Base-by-base conservation (phyloP, 331 rosid species). In the Ulmus americana region DNA sequence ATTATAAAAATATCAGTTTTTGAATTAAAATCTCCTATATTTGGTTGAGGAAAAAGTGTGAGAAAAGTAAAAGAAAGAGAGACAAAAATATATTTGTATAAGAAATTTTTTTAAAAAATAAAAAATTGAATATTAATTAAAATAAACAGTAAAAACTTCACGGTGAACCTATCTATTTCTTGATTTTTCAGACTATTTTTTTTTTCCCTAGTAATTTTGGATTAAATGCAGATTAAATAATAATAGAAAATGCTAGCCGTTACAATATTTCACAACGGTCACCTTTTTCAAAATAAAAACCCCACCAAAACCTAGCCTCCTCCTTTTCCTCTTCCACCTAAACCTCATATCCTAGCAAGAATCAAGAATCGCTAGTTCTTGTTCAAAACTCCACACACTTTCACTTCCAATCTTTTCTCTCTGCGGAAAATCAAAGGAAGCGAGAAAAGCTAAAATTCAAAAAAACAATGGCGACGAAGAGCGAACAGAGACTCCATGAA, bases 381-480 rank as follows among this genome's bases (percentile, higher is more conserved):
- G 48, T n/a, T 14, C 48, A 39, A 18, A 44, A 64, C 44, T 14
- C n/a, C 41, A 35, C 40, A 1, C n/a, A 48, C 59, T 49, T 5
- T 10, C 39, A 16, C 45, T 39, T 5, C 6, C 15, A 39, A 39
- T 56, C 44, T 56, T 55, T 10, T 45, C 43, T 39, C 46, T 46
- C 42, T 49, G 7, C 7, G 10, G 0, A 4, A 54, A 46, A 54
- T 5, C 48, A 55, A 48, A 62, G 50, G 16, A 16, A 10, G 50
- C 28, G 46, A 14, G 6, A n/a, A n/a, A 20, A 64, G 12, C 64
- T 38, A 46, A 22, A 51, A 6, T 35, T 42, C 8, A 15, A 20
- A 20, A 20, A 20, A 11, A 11, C 56, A 38, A 87, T 82, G 90
- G 81, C 68, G 28, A 44, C 64, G 59, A 70, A 39, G 47, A 41